Evolutionary conservation across 805 yeast species (phyloP).

Genomic region (Hanseniaspora lachancei): DNA sequence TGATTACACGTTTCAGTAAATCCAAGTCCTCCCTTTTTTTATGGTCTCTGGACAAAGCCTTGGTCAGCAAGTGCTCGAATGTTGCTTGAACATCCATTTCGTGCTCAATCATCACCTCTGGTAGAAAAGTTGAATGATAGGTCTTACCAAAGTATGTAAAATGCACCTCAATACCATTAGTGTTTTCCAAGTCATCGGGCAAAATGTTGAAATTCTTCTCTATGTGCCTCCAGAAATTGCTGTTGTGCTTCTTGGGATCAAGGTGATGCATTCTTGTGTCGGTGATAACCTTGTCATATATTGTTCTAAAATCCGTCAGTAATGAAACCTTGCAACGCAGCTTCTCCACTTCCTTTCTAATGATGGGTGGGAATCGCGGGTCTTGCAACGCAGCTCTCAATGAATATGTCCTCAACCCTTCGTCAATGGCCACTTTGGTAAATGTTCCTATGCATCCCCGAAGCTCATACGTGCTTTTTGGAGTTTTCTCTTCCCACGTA

Average conservation of each 20-base stretch:
- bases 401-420: slow-evolving; percentile 53
- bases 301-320: slow-evolving; percentile 29
- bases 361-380: slow-evolving; percentile 59
- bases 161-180: slow-evolving; percentile 61
- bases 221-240: slow-evolving; percentile 49
- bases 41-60: slow-evolving; percentile 28
- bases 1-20: slow-evolving; percentile 19
- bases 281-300: slow-evolving; percentile 39
- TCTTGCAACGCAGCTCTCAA: slow-evolving; percentile 65
- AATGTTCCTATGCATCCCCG: slow-evolving; percentile 96
- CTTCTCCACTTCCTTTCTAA: slow-evolving; percentile 37
- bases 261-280: slow-evolving; percentile 33
- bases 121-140: slow-evolving; percentile 71
- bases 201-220: slow-evolving; percentile 1
- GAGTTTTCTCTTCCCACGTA: slow-evolving; percentile 54
- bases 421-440: slow-evolving; percentile 36
- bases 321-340: slow-evolving; percentile 31
- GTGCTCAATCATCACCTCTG: slow-evolving; percentile 81
- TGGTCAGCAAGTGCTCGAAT: slow-evolving; percentile 51
- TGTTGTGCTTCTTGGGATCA: slow-evolving; percentile 29
- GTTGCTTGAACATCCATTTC: slow-evolving; percentile 69
- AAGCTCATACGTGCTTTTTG: slow-evolving; percentile 26
- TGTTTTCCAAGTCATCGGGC: slow-evolving; percentile 31
- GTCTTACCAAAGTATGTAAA: slow-evolving; percentile 32
- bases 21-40: slow-evolving; percentile 18